Evolutionary conservation across 768 basidiomycete genomes (phyloP).

Genomic region (Clavulina sp.): DNA sequence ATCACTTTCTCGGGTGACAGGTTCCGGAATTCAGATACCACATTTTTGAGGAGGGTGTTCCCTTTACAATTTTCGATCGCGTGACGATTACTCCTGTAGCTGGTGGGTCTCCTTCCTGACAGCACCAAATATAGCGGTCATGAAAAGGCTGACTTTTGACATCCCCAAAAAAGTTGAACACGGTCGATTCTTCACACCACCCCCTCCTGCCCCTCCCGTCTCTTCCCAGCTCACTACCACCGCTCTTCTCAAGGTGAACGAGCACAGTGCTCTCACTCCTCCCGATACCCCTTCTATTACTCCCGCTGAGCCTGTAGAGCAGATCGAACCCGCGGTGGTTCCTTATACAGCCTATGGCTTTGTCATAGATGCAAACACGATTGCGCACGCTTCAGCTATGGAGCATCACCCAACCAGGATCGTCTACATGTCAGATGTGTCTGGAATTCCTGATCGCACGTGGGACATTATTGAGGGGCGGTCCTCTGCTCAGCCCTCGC

Average conservation of each 20-base stretch:
- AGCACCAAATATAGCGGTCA: not conserved
- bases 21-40: conserved; percentile 75
- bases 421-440: conserved; percentile 71
- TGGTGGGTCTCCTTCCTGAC: conserved; percentile 25
- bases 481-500: conserved; percentile 10
- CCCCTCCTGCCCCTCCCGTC: conserved; percentile 23
- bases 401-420: no score
- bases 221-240: conserved; percentile 25
- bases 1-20: conserved; percentile 21
- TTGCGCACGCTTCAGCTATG: no score
- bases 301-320: conserved; percentile 4
- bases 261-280: not conserved
- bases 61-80: conserved; percentile 53
- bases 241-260: not conserved
- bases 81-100: conserved; percentile 46
- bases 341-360: conserved; percentile 38
- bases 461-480: conserved; percentile 32
- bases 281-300: conserved; percentile 9
- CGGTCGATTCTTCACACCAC: conserved; percentile 39
- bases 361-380: no score
- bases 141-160: conserved; percentile 3
- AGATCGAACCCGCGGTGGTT: not conserved
- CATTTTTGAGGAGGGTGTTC: conserved; percentile 48
- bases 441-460: conserved; percentile 54
- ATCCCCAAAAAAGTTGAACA: conserved; percentile 39